Base-by-base conservation (phyloP, 2,329 filamentous ascomycete genomes). In the Metarhizium album region DNA sequence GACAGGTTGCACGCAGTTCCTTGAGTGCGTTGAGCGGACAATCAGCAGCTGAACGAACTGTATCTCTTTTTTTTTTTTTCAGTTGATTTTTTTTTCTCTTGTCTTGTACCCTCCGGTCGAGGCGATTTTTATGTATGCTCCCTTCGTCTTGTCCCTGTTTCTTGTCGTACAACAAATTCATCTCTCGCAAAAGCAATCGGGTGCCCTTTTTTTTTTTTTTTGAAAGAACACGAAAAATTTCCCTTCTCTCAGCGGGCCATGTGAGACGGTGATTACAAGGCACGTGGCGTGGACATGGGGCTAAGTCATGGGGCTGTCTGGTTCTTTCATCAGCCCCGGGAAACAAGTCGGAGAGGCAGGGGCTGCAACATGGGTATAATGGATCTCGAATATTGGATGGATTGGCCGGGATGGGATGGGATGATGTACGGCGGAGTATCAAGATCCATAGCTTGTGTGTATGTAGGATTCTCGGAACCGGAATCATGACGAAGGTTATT, bases 11-110 rank as follows among this genome's bases (percentile, higher is more conserved):
- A 43, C 4, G 4, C 22, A 60, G 58, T 54, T 60, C 45, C 46
- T 58, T 46, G 50, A 53, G 5, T 61, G 56, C 47, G 45, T 60
- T 38, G 57, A 59, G 47, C 48, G 50, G 31, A 52, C 55, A 42
- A 53, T 58, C 24, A 47, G 35, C 45, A 43, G 40, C 22, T 43
- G 42, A 45, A 24, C 51, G 35, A 47, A 42, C 5, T 11, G 37
- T 29, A 38, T 23, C 23, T 38, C 7, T 48, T 18, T 35, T 13
- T 24, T 27, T 24, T 31, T 45, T 13, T n/a, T n/a, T n/a, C n/a
- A n/a, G n/a, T n/a, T n/a, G n/a, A n/a, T n/a, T n/a, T n/a, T n/a
- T n/a, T 20, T 42, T n/a, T 38, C 33, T 14, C 16, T 42, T 33
- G 14, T 43, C 20, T 23, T 13, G 40, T 43, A 24, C 16, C 33